These are phyloP conservation scores for Annulohypoxylon nitens DNA, from an alignment of 495 filamentous ascomycete species.

Conservation along the genomic window DNA sequence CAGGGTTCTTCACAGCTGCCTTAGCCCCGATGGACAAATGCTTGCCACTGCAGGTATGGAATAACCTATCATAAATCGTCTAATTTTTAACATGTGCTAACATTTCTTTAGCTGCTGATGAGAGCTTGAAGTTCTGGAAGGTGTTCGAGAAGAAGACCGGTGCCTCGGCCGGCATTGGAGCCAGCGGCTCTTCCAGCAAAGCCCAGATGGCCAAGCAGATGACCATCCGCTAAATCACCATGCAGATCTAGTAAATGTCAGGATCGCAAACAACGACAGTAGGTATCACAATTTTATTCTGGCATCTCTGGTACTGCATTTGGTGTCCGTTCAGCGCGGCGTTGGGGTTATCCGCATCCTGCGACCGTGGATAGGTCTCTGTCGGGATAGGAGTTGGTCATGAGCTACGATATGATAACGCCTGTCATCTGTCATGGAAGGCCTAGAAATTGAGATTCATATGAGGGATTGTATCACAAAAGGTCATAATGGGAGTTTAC, in stretches of 20 bases:
- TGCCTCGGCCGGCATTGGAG: slow-evolving; percentile 68
- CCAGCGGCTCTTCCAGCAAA: slow-evolving; percentile 66
- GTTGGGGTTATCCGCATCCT: slow-evolving; percentile 53
- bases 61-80: background rate
- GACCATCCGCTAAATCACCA: slow-evolving; percentile 84
- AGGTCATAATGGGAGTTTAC: slow-evolving; percentile 8
- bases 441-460: slow-evolving; percentile 32
- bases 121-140: slow-evolving; percentile 99
- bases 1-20: slow-evolving; percentile 90
- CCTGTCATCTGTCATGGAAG: slow-evolving; percentile 29
- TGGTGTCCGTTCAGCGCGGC: slow-evolving; percentile 60
- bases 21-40: slow-evolving; percentile 97
- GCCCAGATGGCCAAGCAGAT: slow-evolving; percentile 90
- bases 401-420: slow-evolving; percentile 50
- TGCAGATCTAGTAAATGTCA: slow-evolving; percentile 45
- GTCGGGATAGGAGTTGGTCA: slow-evolving; percentile 48
- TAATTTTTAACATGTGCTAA: slow-evolving; percentile 27
- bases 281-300: slow-evolving; percentile 61
- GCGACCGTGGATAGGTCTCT: slow-evolving; percentile 40
- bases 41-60: slow-evolving; percentile 84
- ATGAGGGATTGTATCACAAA: slow-evolving; percentile 36
- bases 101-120: slow-evolving; percentile 76
- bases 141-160: slow-evolving; percentile 98
- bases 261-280: slow-evolving; percentile 56
- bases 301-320: slow-evolving; percentile 55